Evolutionary conservation across 805 yeast species (phyloP).

Genomic region (Nakazawaea wyomingensis): DNA sequence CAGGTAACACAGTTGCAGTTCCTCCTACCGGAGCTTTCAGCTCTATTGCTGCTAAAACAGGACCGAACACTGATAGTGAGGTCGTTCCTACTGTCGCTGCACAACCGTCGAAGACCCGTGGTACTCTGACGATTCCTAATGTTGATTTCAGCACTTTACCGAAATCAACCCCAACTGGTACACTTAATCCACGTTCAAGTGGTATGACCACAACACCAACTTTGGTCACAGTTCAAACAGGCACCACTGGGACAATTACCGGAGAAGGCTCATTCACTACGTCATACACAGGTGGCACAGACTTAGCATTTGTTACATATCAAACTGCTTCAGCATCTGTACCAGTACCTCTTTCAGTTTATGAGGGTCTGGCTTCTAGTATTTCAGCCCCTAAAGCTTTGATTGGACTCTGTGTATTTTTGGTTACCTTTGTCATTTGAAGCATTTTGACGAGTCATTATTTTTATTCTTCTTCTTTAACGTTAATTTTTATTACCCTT

Average conservation of each 20-base stretch:
- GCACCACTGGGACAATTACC: background rate
- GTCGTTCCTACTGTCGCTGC: too few relatives aligned
- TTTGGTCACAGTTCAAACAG: background rate
- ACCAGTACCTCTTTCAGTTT: background rate
- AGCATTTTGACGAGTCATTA: background rate
- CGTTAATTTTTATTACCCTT: background rate
- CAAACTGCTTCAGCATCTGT: background rate
- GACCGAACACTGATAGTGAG: too few relatives aligned
- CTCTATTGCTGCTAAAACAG: too few relatives aligned
- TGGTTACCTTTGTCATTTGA: background rate
- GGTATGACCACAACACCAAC: background rate
- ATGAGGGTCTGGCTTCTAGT: background rate
- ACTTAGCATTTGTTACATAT: background rate
- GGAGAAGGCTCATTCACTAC: background rate
- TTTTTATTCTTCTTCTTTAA: background rate
- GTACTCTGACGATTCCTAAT: too few relatives aligned
- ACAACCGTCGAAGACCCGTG: too few relatives aligned
- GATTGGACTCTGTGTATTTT: background rate
- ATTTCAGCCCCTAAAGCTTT: background rate
- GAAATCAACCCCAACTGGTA: background rate
- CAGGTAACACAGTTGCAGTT: background rate
- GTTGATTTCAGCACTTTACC: background rate
- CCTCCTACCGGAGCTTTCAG: background rate
- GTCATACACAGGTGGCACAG: background rate
- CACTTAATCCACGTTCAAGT: too few relatives aligned